Percentiles rank a stretch among this genome's conserved stretches.
Conservation (phyloP, 2,329 filamentous ascomycete species). For the Aspergillus quadrilineatus region DNA sequence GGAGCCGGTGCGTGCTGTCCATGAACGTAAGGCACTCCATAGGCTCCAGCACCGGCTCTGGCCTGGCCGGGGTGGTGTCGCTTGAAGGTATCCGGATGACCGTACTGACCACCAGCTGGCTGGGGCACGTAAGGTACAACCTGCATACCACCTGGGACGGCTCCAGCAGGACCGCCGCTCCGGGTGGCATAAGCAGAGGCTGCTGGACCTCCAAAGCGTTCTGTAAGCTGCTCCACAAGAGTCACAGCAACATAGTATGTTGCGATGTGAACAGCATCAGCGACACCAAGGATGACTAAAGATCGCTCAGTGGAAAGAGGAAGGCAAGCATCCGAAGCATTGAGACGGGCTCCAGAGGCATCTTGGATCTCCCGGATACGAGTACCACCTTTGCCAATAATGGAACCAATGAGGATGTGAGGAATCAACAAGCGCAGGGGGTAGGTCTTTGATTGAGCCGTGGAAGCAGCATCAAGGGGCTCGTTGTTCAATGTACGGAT, state of each 20-base stretch:
- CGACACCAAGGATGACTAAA: conserved; percentile 95
- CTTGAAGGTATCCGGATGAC: conserved; percentile 79
- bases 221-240: conserved; percentile 94
- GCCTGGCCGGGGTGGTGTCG: conserved; percentile 72
- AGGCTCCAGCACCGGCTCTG: conserved; percentile 72
- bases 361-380: conserved; percentile 98
- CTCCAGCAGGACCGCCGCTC: conserved; percentile 87
- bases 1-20: conserved; percentile 58
- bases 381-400: conserved; percentile 95
- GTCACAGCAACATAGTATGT: conserved; percentile 98
- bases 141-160: conserved; percentile 96
- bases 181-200: conserved; percentile 97
- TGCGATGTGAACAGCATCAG: conserved; percentile 96
- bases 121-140: conserved; percentile 98
- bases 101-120: conserved; percentile 87
- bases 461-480: conserved; percentile 81
- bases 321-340: conserved; percentile 91
- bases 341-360: conserved; percentile 90
- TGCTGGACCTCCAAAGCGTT: conserved; percentile 91
- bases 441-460: conserved; percentile 93
- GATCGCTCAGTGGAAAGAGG: conserved; percentile 95
- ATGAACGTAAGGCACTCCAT: conserved; percentile 70
- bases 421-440: conserved; percentile 92
- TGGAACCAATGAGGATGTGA: conserved; percentile 95
- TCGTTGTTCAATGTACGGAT: conserved; percentile 98